Evolutionary conservation across 1,284 basidiomycete species (phyloP).

Genomic region (Laetiporus sulphureus): DNA sequence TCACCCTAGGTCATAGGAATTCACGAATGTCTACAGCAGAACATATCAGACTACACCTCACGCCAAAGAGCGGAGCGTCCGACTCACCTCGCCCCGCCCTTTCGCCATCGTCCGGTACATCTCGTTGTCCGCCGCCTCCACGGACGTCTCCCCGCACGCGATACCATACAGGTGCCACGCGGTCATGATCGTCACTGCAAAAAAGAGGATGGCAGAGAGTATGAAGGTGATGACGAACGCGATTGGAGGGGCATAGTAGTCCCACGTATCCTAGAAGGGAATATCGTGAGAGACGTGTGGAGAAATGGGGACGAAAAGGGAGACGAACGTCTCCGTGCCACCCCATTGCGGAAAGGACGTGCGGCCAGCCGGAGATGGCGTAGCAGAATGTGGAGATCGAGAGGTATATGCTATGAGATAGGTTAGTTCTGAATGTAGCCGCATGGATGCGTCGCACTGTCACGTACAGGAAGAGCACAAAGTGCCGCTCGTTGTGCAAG

Average conservation of each 20-base stretch:
- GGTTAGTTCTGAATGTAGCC: too few relatives aligned
- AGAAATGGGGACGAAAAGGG: slow-evolving; percentile 1
- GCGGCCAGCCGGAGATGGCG: slow-evolving; percentile 49
- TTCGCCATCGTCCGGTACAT: slow-evolving; percentile 71
- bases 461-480: slow-evolving; percentile 87
- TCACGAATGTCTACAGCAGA: slow-evolving; percentile 57
- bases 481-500: slow-evolving; percentile 92
- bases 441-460: neutral
- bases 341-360: slow-evolving; percentile 54
- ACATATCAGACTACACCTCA: neutral
- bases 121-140: slow-evolving; percentile 86
- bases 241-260: slow-evolving; percentile 58
- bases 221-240: slow-evolving; percentile 74
- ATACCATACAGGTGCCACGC: slow-evolving; percentile 79
- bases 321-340: slow-evolving; percentile 21
- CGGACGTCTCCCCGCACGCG: slow-evolving; percentile 79
- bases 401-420: slow-evolving; percentile 70
- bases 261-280: slow-evolving; percentile 45
- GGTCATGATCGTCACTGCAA: slow-evolving; percentile 80
- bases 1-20: slow-evolving; percentile 88
- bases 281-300: neutral
- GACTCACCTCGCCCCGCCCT: slow-evolving; percentile 56
- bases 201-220: slow-evolving; percentile 65
- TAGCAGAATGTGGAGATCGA: slow-evolving; percentile 55
- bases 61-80: neutral